Base-by-base conservation (phyloP, 495 filamentous ascomycete genomes). In the Viridothelium virens region DNA sequence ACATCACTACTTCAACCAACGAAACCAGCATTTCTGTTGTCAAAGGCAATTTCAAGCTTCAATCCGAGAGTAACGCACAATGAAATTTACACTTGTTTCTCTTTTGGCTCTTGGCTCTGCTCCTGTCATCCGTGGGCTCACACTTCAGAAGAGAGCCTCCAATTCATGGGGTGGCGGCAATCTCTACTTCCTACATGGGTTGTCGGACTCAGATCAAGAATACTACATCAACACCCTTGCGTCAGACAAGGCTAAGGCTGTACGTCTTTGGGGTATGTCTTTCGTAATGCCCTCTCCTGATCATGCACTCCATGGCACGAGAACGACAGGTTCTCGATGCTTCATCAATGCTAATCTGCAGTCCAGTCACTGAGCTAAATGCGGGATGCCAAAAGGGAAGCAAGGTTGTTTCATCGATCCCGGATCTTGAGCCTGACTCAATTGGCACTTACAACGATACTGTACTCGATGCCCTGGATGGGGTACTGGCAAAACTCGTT, bases 181-280 rank as follows among this genome's bases (percentile, higher is more conserved):
- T 67, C 34, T 67, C 59, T 78, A 79, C 65, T 77, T 74, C 62
- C 67, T 76, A 0, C 75, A 74, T 46, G 75, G 71, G 2, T 63
- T 78, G 12, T 71, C 70, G 2, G 67, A 72, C n/a, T 34, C 68
- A 12, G 75, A 76, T 44, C 77, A 79, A 63, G 65, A 72, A n/a
- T 48, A 38, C 9, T 79, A 77, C 67, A 74, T 79, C 62, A 66
- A 69, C 47, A 68, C 63, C 34, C 65, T 79, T 31, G 66, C 71
- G 18, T 56, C 56, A 5, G 69, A 72, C 56, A 76, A 76, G 7
- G 69, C 68, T 37, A 78, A 78, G 56, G 76, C 77, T 10, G 62
- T 79, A 3, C 71, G 77, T 9, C 63, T 79, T 6, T 79, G 76
- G 76, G 71, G 75, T 62, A 73, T 71, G 66, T 48, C 67, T 69